Base-by-base conservation (phyloP, 306 rosid species). In the Lathyrus tuberosus region DNA sequence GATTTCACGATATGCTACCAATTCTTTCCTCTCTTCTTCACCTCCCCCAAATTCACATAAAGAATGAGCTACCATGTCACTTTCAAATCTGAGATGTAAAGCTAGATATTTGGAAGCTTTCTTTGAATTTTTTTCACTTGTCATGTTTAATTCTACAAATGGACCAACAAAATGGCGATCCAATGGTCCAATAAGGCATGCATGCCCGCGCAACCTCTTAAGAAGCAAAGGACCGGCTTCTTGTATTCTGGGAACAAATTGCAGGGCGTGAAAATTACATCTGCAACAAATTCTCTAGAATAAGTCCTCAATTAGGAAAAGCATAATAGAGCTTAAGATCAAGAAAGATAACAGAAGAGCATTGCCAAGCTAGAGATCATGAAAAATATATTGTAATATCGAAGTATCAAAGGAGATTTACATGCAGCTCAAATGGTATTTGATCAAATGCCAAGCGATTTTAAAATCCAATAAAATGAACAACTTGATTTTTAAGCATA, bases 271-370 rank as follows among this genome's bases (percentile, higher is more conserved):
- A 79, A 94, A 94, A 82, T 94, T 94, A 82, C 99, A 94, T 84
- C 97, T 91, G 99, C 99, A 94, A 69, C 99, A 95, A 86, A 94
- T 92, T 83, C 96, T 91, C 97, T 94, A 87, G 78, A 94, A 90
- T 95, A 88, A 84, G 73, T 79, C 76, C 87, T 85, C 74, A 87
- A 91, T 91, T 83, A 94, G 99, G 88, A 85, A 84, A 76, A 81
- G 79, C 30, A 76, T 51, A 77, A 72, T 64, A 81, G 26, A 44
- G 54, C 72, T 84, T 68, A 52, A 82, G 70, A 65, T 60, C 10
- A 68, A 59, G 62, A 73, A 73, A 67, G 71, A 28, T 53, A 60
- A 31, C 10, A 61, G 49, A 17, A 49, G 72, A 78, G 76, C 42
- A 78, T 46, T 64, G 70, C 57, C 70, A 30, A 49, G 57, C 73